phyloP scores from a whole-genome alignment of 108 stramenopile species.

The Tribonema minus region DNA sequence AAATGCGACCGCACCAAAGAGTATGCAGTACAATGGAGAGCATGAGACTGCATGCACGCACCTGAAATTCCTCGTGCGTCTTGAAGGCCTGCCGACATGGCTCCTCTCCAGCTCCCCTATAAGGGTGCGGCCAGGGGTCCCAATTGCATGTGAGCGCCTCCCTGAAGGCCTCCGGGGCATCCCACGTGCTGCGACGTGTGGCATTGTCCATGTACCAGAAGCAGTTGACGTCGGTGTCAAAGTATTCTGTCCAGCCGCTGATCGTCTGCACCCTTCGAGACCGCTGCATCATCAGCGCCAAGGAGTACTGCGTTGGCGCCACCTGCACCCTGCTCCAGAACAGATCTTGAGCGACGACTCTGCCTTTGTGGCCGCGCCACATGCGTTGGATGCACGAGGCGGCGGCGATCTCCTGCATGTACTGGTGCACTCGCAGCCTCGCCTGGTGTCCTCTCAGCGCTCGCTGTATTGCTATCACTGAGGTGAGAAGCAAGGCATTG shows the following conservation, averaged over 20 bases:
- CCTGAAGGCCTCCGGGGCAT: constrained; percentile 14
- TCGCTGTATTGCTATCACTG: too few relatives aligned
- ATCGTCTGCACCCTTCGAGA: not conserved
- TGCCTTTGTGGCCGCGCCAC: too few relatives aligned
- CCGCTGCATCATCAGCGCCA: constrained; percentile 6
- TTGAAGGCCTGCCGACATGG: constrained; percentile 33
- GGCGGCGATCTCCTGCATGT: too few relatives aligned
- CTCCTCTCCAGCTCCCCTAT: constrained; percentile 28
- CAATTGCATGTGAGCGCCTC: constrained; percentile 38
- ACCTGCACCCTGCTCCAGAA: too few relatives aligned
- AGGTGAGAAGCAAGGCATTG: too few relatives aligned
- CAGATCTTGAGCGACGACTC: too few relatives aligned
- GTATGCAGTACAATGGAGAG: not conserved
- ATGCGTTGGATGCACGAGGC: too few relatives aligned
- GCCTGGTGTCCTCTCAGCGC: too few relatives aligned
- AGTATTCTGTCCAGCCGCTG: constrained; percentile 36
- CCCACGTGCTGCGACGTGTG: constrained; percentile 29
- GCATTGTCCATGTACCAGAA: constrained; percentile 51
- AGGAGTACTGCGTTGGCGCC: constrained; percentile 17
- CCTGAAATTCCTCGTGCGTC: not conserved
- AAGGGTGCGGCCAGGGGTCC: constrained; percentile 40
- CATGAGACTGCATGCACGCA: not conserved
- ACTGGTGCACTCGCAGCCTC: too few relatives aligned
- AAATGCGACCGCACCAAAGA: too few relatives aligned
- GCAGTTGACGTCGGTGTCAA: constrained; percentile 41